A percentile compares a stretch with the other conserved stretches of the same genome.
These are phyloP conservation scores for Arachis hypogaea DNA, from an alignment of 306 rosid species.

Conservation along the genomic window DNA sequence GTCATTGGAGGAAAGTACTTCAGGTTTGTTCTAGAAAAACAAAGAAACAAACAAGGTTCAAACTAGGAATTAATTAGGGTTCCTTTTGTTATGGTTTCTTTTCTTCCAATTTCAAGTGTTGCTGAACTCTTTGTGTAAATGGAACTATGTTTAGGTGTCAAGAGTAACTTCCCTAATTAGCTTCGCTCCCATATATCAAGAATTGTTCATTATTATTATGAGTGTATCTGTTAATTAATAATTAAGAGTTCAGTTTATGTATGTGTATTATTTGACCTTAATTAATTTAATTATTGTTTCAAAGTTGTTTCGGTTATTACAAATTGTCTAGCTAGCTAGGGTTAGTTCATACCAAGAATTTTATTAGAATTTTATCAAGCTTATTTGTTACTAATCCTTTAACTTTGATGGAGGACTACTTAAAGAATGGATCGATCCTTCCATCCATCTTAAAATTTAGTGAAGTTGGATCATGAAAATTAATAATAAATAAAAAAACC, in stretches of 20 bases:
- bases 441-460: background rate
- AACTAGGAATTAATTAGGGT: background rate
- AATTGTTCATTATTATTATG: constrained; percentile 39
- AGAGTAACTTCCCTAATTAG: constrained; percentile 14
- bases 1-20: constrained; percentile 50
- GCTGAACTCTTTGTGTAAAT: constrained; percentile 4
- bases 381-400: no score
- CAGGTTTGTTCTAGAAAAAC: constrained; percentile 50
- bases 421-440: background rate
- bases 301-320: background rate
- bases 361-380: no score
- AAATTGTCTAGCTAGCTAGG: background rate
- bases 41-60: background rate
- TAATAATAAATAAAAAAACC: background rate
- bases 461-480: constrained; percentile 11
- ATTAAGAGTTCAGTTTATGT: constrained; percentile 21
- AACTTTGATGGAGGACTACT: no score
- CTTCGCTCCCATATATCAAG: background rate
- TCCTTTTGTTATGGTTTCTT: background rate
- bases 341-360: background rate
- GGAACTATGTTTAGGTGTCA: background rate
- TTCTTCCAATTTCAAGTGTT: no score
- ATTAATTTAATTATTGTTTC: background rate
- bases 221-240: constrained; percentile 16
- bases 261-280: background rate